Conservation (phyloP, 202 grass and related monocot species). For the Panicum hallii region DNA sequence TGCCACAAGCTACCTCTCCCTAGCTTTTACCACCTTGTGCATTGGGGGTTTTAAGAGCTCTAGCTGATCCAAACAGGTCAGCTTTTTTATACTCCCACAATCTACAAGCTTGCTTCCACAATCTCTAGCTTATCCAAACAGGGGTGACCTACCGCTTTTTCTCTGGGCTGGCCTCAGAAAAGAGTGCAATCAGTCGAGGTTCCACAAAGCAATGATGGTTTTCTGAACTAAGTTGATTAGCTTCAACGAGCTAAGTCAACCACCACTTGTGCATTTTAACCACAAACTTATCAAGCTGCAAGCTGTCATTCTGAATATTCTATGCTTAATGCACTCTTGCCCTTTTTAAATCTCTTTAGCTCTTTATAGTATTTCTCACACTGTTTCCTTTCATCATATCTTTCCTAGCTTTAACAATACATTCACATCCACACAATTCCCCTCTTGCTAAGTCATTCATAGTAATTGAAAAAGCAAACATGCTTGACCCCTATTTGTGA, state of each 20-base stretch:
- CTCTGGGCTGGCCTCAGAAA: background rate
- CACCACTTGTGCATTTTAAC: background rate
- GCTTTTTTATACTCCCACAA: no score
- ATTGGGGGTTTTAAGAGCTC: no score
- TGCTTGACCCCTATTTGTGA: background rate
- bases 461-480: background rate
- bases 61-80: no score
- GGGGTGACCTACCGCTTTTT: background rate
- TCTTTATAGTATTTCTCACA: background rate
- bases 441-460: background rate
- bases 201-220: background rate
- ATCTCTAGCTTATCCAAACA: no score
- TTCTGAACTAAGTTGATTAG: conserved; percentile 8
- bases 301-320: conserved; percentile 12
- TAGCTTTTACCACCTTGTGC: no score
- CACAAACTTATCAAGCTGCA: background rate
- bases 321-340: background rate
- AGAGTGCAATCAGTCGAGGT: background rate
- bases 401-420: background rate
- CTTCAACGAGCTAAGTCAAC: conserved; percentile 1
- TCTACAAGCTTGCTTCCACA: no score
- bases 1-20: no score
- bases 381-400: background rate
- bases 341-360: background rate
- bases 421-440: background rate